These are phyloP conservation scores for Chaetothyriales sp. DNA, from an alignment of 2,329 filamentous ascomycete species.

Conservation along the genomic window DNA sequence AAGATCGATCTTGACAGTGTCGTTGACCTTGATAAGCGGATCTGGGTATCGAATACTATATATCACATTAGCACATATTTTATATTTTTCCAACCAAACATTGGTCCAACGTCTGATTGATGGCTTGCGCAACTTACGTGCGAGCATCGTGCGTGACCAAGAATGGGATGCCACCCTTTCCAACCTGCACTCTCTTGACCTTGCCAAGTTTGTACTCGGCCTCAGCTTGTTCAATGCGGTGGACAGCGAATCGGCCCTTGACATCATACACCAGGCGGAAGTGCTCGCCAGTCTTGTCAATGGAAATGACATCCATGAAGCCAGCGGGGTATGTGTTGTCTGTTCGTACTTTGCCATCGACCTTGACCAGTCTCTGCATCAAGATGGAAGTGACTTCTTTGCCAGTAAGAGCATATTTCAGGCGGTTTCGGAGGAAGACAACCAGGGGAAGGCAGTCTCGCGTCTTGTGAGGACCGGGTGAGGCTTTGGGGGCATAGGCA, in stretches of 20 bases:
- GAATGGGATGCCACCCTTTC: constrained; percentile 99
- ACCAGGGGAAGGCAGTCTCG: constrained; percentile 97
- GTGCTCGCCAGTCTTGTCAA: constrained; percentile 99
- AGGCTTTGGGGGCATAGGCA: constrained; percentile 57
- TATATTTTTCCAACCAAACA: constrained; percentile 57
- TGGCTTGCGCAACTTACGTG: constrained; percentile 89
- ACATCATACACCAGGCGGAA: constrained; percentile 99
- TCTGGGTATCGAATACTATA: constrained; percentile 97
- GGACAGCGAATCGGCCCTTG: constrained; percentile 99
- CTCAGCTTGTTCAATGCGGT: constrained; percentile 98
- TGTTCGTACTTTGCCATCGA: constrained; percentile 98
- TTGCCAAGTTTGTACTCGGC: constrained; percentile 99
- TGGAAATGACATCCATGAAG: constrained; percentile 98
- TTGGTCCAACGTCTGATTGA: constrained; percentile 99
- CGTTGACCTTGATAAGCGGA: constrained; percentile 97
- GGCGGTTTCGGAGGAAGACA: constrained; percentile 82
- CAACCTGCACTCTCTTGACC: constrained; percentile 98
- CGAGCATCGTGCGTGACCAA: constrained; percentile 99
- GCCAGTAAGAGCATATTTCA: constrained; percentile 99
- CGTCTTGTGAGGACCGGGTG: constrained; percentile 77
- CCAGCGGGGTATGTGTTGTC: constrained; percentile 94
- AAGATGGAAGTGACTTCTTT: constrained; percentile 96
- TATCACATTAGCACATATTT: constrained; percentile 29
- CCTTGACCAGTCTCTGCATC: constrained; percentile 99
- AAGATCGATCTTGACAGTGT: constrained; percentile 98